Conservation (phyloP, 2,329 filamentous ascomycete species). For the Rhynchosporium secalis region DNA sequence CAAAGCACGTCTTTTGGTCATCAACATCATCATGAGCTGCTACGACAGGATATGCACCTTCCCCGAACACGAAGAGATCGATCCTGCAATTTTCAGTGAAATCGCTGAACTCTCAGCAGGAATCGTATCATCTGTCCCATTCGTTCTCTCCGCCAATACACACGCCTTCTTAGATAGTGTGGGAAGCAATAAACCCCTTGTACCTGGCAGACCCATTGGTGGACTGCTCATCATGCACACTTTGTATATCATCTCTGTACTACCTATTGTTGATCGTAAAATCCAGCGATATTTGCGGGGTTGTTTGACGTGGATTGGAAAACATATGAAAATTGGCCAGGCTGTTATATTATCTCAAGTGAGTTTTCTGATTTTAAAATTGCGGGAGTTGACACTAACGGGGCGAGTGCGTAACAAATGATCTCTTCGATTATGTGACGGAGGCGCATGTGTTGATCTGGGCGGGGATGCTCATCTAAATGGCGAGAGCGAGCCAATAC, state of each 20-base stretch:
- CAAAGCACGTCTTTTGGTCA: constrained; percentile 6
- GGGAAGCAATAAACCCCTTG: neutral
- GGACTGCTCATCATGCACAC: constrained; percentile 37
- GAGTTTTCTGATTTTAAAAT: neutral
- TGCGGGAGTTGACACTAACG: neutral
- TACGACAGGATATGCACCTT: constrained; percentile 10
- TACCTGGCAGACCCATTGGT: constrained; percentile 31
- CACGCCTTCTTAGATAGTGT: neutral
- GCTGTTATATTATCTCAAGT: constrained; percentile 33
- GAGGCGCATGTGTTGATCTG: constrained; percentile 12
- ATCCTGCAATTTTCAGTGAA: neutral
- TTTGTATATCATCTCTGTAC: constrained; percentile 28
- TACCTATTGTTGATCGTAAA: constrained; percentile 23
- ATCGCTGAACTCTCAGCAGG: neutral
- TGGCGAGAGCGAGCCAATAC: no score
- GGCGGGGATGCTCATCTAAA: constrained; percentile 9
- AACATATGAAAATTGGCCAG: constrained; percentile 37
- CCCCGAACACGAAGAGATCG: constrained; percentile 4
- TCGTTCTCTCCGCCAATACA: neutral
- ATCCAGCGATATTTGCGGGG: constrained; percentile 25
- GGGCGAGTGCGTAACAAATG: neutral
- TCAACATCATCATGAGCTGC: constrained; percentile 8
- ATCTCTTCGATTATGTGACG: constrained; percentile 6
- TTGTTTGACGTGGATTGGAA: constrained; percentile 36
- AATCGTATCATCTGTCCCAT: neutral